phyloP scores from a whole-genome alignment of 352 stramenopile genomes.

The Globisporangium acanthophoron region DNA sequence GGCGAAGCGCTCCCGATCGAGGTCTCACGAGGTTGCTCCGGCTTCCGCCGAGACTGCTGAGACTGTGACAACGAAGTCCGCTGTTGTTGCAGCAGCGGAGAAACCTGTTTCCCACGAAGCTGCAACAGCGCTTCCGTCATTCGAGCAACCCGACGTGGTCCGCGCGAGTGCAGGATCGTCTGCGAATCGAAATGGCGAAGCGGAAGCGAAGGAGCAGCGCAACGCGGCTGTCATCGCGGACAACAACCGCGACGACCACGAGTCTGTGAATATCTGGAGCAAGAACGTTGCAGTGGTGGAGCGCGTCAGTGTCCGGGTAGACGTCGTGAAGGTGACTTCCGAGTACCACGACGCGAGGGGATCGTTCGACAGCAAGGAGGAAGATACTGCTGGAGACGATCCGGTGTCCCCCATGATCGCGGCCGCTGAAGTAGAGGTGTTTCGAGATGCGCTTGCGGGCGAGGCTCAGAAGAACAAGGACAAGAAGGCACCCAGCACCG shows the following conservation, averaged over 20 bases:
- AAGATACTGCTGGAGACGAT: background rate
- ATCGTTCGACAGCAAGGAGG: background rate
- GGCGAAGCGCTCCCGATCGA: too few species aligned
- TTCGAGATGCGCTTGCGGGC: background rate
- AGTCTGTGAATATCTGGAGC: conserved; percentile 12
- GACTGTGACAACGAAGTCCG: background rate
- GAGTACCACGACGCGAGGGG: conserved; percentile 5
- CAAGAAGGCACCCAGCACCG: background rate
- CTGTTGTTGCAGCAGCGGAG: background rate
- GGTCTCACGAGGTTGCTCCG: too few species aligned
- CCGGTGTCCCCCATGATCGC: background rate
- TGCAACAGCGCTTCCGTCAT: background rate
- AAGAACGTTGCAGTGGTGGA: conserved; percentile 9
- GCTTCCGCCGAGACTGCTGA: too few species aligned
- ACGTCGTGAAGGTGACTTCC: conserved; percentile 7
- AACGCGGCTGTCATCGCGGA: background rate
- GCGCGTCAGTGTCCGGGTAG: conserved; percentile 16
- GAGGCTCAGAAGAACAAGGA: background rate
- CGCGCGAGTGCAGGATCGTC: background rate
- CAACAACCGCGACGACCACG: conserved; percentile 5
- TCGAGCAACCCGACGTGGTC: background rate
- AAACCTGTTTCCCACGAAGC: background rate
- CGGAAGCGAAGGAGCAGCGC: background rate
- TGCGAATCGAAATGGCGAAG: background rate
- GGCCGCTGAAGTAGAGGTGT: background rate